phyloP scores from a whole-genome alignment of 2,329 filamentous ascomycete species.

The Aaosphaeria arxii region DNA sequence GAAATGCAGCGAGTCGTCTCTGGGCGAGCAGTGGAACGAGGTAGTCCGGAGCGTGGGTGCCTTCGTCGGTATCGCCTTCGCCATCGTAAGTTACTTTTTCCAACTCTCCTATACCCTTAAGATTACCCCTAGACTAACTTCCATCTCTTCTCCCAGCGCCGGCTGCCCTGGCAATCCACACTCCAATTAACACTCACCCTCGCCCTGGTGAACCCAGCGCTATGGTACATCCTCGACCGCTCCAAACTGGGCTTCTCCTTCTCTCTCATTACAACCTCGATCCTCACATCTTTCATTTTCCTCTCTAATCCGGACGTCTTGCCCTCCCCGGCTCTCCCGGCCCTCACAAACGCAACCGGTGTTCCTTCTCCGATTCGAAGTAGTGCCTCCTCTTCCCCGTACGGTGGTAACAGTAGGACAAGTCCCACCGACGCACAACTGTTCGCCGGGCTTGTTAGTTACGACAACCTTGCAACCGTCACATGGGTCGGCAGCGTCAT shows the following conservation, averaged over 20 bases:
- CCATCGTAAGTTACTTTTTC: constrained; percentile 67
- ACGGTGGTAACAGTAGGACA: constrained; percentile 3
- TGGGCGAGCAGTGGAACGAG: constrained; percentile 69
- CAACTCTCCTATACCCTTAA: background rate
- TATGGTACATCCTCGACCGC: constrained; percentile 96
- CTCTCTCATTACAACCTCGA: constrained; percentile 68
- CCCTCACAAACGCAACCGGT: constrained; percentile 21
- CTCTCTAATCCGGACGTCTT: constrained; percentile 75
- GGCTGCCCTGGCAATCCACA: constrained; percentile 88
- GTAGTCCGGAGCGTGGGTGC: constrained; percentile 67
- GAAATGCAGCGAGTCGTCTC: constrained; percentile 39
- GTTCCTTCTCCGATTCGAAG: background rate
- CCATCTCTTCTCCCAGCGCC: constrained; percentile 56
- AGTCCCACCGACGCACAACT: constrained; percentile 9
- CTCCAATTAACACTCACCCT: constrained; percentile 90
- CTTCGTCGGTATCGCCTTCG: constrained; percentile 72
- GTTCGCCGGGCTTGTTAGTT: constrained; percentile 56
- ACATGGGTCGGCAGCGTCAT: constrained; percentile 92
- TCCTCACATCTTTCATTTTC: constrained; percentile 71
- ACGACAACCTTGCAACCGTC: constrained; percentile 66
- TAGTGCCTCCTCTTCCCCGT: background rate
- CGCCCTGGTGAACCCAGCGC: constrained; percentile 82
- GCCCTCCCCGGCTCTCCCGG: constrained; percentile 45
- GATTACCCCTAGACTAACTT: background rate
- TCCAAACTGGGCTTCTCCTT: constrained; percentile 81